Conservation (phyloP, 768 basidiomycete genomes). For the Rhizopogon salebrosus region DNA sequence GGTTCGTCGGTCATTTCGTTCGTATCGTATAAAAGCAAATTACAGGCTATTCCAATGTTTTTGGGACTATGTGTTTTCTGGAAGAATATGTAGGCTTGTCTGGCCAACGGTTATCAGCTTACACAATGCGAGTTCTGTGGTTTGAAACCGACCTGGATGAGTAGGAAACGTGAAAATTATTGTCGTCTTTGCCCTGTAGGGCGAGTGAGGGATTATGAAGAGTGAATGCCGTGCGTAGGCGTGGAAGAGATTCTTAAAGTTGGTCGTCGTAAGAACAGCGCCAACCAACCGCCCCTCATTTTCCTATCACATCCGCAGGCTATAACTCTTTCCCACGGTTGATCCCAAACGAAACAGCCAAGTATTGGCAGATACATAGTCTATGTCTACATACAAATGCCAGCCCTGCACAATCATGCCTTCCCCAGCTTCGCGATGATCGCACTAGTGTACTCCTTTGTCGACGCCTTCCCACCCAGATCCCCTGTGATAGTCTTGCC, state of each 20-base stretch:
- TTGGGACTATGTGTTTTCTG: slow-evolving; percentile 48
- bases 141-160: slow-evolving; percentile 35
- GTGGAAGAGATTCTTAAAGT: slow-evolving; percentile 40
- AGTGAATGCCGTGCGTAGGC: slow-evolving; percentile 53
- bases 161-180: slow-evolving; percentile 37
- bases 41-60: slow-evolving; percentile 35
- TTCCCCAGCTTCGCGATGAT: slow-evolving; percentile 69
- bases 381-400: slow-evolving; percentile 11
- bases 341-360: neutral
- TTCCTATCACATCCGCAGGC: slow-evolving; percentile 7
- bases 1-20: slow-evolving; percentile 87
- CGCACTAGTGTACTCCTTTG: slow-evolving; percentile 82
- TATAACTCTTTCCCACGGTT: slow-evolving; percentile 22
- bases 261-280: slow-evolving; percentile 35
- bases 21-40: slow-evolving; percentile 49
- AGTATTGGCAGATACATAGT: slow-evolving; percentile 10
- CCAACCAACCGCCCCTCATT: slow-evolving; percentile 11
- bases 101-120: neutral
- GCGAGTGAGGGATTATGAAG: slow-evolving; percentile 68
- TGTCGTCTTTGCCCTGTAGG: slow-evolving; percentile 86
- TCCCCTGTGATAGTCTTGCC: slow-evolving; percentile 95
- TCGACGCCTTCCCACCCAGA: slow-evolving; percentile 88
- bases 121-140: neutral
- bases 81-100: slow-evolving; percentile 14
- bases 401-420: slow-evolving; percentile 12